Evolutionary conservation across 768 basidiomycete genomes (phyloP), one percentile per base, ranked within the genome.

Genomic region (Butyriboletus loyo): DNA sequence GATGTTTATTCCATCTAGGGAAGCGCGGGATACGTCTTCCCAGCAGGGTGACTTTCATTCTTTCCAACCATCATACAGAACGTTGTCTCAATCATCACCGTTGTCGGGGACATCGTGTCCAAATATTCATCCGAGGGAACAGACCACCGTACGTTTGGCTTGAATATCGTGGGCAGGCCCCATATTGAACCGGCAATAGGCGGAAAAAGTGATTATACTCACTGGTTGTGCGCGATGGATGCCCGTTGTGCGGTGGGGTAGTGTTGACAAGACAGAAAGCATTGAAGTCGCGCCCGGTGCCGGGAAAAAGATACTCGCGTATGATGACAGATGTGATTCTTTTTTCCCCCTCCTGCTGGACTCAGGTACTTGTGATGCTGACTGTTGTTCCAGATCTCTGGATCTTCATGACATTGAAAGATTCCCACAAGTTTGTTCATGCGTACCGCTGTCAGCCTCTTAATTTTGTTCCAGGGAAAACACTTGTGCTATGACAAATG

Each of bases 111-210:
- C 46, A 8, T 21, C 4, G 13, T 43, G 21, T 28, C 48, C 48
- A 25, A 39, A 36, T 17, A 48, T 44, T 2, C 37, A 2, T 41
- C 51, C 57, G 42, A 50, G 8, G 40, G 35, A 19, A 37, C 49
- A 30, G 0, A 37, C 75, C 75, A 2, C 61, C 60, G 2, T 94
- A 87, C 69, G 79, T 93, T 19, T 99, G 96, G 96, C 76, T 98
- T 15, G 92, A 97, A 66, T 87, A 85, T 45, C 77, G 86, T n/a
- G 96, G n/a, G 96, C 1, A 77, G 91, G 28, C 77, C 98, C 36
- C 88, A 95, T 61, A 81, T 90, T 50, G 96, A 99, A 73, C 87
- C 92, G 0, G 92, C 93, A 1, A 98, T 97, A 65, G 93, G 93
- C n/a, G 1, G 76, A 92, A 32, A 97, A 98, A 71, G 92, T 92